These are phyloP conservation scores for Sphaerosporella brunnea DNA, from an alignment of 495 filamentous ascomycete species.

Conservation along the genomic window DNA sequence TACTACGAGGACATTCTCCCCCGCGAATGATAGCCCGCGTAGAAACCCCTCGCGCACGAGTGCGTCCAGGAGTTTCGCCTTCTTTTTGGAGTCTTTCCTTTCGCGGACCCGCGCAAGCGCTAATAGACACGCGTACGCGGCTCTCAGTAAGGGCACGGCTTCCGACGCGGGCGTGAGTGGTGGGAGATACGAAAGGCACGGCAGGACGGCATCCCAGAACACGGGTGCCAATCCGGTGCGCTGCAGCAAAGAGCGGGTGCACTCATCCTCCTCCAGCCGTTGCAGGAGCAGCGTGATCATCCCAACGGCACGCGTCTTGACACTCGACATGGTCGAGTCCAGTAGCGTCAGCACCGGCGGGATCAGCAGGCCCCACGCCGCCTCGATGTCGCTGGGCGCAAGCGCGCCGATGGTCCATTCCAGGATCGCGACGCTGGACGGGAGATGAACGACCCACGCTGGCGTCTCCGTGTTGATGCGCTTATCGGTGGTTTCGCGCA, in stretches of 20 bases:
- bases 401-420: conserved; percentile 5
- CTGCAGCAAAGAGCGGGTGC: conserved; percentile 31
- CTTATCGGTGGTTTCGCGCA: conserved; percentile 14
- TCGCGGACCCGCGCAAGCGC: conserved; percentile 36
- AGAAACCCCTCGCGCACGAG: conserved; percentile 41
- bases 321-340: conserved; percentile 43
- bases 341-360: conserved; percentile 65
- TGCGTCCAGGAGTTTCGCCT: conserved; percentile 29
- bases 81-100: conserved; percentile 7
- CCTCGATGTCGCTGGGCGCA: conserved; percentile 7
- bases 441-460: conserved; percentile 9
- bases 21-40: conserved; percentile 35
- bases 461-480: conserved; percentile 8
- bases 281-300: conserved; percentile 44
- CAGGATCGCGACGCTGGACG: conserved; percentile 11
- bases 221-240: conserved; percentile 62
- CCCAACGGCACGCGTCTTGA: conserved; percentile 43
- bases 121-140: conserved; percentile 50
- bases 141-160: conserved; percentile 44
- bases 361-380: conserved; percentile 55
- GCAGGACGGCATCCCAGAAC: conserved; percentile 60
- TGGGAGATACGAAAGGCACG: conserved; percentile 56
- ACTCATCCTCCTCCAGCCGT: conserved; percentile 34
- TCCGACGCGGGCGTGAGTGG: conserved; percentile 57
- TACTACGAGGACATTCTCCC: conserved; percentile 35